Evolutionary conservation across 225 moss, liverwort and hornwort genomes (phyloP).

Genomic region (Pseudisothecium myosuroides): DNA sequence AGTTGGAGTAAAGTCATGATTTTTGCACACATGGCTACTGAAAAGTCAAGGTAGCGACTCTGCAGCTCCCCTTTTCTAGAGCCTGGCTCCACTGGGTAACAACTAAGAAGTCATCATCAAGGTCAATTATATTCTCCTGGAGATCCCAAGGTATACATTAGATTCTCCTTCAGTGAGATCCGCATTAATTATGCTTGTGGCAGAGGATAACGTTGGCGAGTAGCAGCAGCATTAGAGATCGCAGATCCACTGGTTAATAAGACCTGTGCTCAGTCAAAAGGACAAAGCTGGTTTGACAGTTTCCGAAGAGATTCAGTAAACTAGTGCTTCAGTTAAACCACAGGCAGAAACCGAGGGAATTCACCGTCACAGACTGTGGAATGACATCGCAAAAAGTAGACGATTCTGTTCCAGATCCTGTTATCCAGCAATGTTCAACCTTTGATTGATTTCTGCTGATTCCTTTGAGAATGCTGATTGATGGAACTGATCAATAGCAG

Average conservation of each 20-base stretch:
- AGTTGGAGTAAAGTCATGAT: not conserved
- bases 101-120: not conserved
- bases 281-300: not conserved
- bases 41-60: constrained; percentile 11
- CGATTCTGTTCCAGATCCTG: not conserved
- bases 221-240: not conserved
- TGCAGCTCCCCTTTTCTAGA: not conserved
- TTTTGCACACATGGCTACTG: not conserved
- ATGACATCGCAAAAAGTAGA: no score
- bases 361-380: not conserved
- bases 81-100: not conserved
- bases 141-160: not conserved
- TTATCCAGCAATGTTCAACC: not conserved
- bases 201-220: not conserved
- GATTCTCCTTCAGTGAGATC: not conserved
- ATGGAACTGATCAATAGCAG: not conserved
- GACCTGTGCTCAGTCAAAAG: not conserved
- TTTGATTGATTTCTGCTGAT: not conserved
- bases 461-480: not conserved
- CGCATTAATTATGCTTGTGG: not conserved
- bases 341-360: not conserved
- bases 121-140: not conserved
- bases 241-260: not conserved
- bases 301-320: not conserved
- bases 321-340: not conserved